Conservation (phyloP, 73 alveolate genomes). For the Paramecium primaurelia region DNA sequence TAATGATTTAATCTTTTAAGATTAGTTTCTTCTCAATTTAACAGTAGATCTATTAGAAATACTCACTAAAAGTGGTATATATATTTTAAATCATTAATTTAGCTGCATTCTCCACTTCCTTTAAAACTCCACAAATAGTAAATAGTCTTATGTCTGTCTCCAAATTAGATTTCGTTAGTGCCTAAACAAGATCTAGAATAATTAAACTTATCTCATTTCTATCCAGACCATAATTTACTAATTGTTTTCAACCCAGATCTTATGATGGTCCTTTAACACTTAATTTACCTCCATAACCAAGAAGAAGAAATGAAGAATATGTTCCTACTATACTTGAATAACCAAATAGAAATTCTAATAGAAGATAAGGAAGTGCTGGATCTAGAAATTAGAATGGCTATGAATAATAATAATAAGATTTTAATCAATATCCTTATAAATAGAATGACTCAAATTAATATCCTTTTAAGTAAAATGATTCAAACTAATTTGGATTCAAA, state of each 20-base stretch:
- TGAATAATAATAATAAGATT: background rate
- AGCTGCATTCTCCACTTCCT: background rate
- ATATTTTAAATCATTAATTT: background rate
- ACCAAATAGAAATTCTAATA: background rate
- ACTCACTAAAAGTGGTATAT: slow-evolving; percentile 43
- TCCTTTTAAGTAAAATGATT: background rate
- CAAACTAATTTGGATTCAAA: background rate
- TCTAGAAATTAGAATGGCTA: background rate
- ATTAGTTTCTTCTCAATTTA: slow-evolving; percentile 68
- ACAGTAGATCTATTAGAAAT: slow-evolving; percentile 76
- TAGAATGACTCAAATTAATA: background rate
- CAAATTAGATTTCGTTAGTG: slow-evolving; percentile 54
- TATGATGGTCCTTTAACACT: slow-evolving; percentile 26
- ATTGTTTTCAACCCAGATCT: slow-evolving; percentile 40
- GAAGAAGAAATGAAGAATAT: background rate
- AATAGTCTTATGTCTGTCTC: slow-evolving; percentile 57
- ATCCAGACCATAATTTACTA: slow-evolving; percentile 28
- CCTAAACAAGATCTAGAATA: slow-evolving; percentile 56
- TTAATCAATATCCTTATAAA: background rate
- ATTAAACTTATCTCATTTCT: slow-evolving; percentile 51
- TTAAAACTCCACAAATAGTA: slow-evolving; percentile 40
- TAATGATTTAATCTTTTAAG: slow-evolving; percentile 74
- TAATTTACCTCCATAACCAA: background rate
- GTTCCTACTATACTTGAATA: background rate
- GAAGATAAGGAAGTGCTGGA: slow-evolving; percentile 23